Evolutionary conservation across 176 grass and related monocot species (phyloP).

Genomic region (Calamus simplicifolius): DNA sequence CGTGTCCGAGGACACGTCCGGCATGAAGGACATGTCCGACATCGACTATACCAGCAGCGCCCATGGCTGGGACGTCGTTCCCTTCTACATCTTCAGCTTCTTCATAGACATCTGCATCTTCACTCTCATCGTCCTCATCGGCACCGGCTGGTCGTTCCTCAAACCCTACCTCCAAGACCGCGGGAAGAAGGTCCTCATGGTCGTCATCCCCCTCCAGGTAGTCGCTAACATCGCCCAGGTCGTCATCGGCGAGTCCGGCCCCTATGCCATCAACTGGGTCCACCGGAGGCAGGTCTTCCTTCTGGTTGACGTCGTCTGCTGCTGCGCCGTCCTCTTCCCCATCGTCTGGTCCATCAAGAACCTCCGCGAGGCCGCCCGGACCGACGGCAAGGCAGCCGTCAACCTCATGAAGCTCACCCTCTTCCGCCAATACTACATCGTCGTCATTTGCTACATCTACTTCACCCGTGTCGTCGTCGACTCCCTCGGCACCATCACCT

Average conservation of each 20-base stretch:
- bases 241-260: not conserved
- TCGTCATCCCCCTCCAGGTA: conserved; percentile 7
- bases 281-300: conserved; percentile 6
- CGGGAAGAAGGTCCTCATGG: conserved; percentile 9
- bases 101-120: conserved; percentile 3
- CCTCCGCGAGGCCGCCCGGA: conserved; percentile 5
- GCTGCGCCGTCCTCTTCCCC: conserved; percentile 8
- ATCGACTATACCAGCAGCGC: not conserved
- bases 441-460: conserved; percentile 12
- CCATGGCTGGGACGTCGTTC: conserved; percentile 5
- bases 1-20: conserved; percentile 8
- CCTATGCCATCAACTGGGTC: not conserved
- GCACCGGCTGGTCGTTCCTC: conserved; percentile 12
- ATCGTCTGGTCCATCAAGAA: conserved; percentile 16
- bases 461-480: conserved; percentile 5
- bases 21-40: not conserved
- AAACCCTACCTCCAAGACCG: conserved; percentile 7
- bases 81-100: conserved; percentile 12
- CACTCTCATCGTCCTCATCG: conserved; percentile 13
- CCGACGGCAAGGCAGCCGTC: conserved; percentile 3
- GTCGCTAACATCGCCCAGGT: not conserved
- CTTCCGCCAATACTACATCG: conserved; percentile 9
- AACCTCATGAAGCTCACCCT: conserved; percentile 14
- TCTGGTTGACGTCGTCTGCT: conserved; percentile 3
- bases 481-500: conserved; percentile 3